These are phyloP conservation scores for Oryza meridionalis DNA, from an alignment of 176 grass and related monocot species.

Conservation along the genomic window DNA sequence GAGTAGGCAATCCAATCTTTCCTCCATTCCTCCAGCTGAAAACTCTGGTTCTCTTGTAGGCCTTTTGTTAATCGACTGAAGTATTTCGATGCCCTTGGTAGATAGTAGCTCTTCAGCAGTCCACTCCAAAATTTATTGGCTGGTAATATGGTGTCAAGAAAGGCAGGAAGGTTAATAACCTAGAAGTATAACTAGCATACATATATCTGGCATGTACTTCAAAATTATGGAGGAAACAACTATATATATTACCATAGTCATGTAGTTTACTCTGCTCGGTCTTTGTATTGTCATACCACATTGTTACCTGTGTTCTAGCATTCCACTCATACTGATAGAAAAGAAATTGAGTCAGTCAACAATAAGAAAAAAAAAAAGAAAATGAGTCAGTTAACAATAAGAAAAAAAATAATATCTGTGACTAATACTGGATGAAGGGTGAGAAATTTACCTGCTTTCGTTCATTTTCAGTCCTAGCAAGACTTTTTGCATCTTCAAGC, in stretches of 20 bases:
- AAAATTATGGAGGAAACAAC: neutral
- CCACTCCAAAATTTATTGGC: constrained; percentile 98
- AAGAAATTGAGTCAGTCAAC: constrained; percentile 15
- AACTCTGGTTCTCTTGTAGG: constrained; percentile 68
- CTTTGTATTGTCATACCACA: constrained; percentile 95
- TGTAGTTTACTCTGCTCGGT: constrained; percentile 86
- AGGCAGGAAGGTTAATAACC: neutral
- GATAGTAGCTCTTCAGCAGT: constrained; percentile 86
- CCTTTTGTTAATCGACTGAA: constrained; percentile 63
- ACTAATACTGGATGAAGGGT: constrained; percentile 22
- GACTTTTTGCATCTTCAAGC: constrained; percentile 85
- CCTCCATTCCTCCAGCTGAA: constrained; percentile 81
- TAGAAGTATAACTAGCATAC: neutral
- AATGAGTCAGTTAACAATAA: constrained; percentile 16
- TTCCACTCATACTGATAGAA: constrained; percentile 88
- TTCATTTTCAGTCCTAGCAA: constrained; percentile 59
- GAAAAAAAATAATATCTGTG: neutral
- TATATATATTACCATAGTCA: constrained; percentile 74
- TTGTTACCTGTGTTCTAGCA: constrained; percentile 94
- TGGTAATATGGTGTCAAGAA: constrained; percentile 25
- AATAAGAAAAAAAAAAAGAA: constrained; percentile 2
- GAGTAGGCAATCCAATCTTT: constrained; percentile 87
- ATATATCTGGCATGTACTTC: constrained; percentile 6
- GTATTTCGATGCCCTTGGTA: constrained; percentile 85
- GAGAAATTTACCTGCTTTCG: constrained; percentile 60